These are phyloP conservation scores for Protomyces inundatus DNA, from an alignment of 1,139 yeast species.

Conservation along the genomic window DNA sequence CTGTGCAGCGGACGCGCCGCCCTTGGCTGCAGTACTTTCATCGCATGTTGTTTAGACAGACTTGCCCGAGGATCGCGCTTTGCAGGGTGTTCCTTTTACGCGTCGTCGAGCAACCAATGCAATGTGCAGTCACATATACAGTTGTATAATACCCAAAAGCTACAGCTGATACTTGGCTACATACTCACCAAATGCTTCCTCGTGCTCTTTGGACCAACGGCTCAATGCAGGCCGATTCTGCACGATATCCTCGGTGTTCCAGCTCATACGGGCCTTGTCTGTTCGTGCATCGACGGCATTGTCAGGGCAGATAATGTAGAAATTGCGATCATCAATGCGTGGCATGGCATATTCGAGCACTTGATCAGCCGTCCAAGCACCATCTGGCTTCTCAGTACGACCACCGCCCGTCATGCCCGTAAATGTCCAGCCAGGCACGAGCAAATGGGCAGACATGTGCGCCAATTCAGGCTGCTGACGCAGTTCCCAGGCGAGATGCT, in stretches of 20 bases:
- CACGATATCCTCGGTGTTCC: conserved; percentile 34
- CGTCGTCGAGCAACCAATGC: not conserved
- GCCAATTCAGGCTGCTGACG: conserved; percentile 27
- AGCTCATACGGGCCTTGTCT: conserved; percentile 35
- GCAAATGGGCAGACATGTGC: conserved; percentile 33
- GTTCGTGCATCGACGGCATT: conserved; percentile 34
- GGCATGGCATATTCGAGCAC: conserved; percentile 34
- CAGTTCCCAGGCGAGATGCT: conserved; percentile 35
- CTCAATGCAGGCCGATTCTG: conserved; percentile 34
- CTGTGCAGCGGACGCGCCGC: not conserved
- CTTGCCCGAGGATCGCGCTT: too few species aligned
- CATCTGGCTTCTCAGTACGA: conserved; percentile 34
- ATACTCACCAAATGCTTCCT: conserved; percentile 32
- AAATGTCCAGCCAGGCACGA: conserved; percentile 38
- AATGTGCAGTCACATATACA: not conserved
- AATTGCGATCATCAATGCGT: conserved; percentile 32
- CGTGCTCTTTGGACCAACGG: conserved; percentile 36
- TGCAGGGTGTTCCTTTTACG: not conserved
- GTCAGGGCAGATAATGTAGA: conserved; percentile 36
- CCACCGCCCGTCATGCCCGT: conserved; percentile 34
- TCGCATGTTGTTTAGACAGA: not conserved
- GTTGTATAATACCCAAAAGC: too few species aligned
- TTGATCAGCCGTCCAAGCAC: conserved; percentile 37
- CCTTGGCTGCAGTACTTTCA: not conserved
- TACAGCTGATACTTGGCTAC: conserved; percentile 17